phyloP scores from a whole-genome alignment of 352 stramenopile species.

The Phytophthora multivora region DNA sequence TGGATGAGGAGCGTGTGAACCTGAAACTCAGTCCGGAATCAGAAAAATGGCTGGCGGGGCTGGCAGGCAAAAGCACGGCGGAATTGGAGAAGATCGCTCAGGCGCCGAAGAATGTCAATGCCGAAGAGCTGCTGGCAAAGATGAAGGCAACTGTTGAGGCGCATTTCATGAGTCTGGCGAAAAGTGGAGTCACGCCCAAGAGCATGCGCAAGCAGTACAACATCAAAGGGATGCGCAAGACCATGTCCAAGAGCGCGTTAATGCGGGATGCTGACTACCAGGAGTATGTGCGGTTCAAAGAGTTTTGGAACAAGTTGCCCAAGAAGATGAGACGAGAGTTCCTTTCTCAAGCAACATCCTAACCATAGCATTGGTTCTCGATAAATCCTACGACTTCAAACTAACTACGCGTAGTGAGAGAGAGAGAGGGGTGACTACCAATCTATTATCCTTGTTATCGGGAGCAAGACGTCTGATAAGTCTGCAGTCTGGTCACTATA shows the following conservation, averaged over 20 bases:
- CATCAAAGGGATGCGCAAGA: not conserved
- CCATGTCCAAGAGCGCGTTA: not conserved
- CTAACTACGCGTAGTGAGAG: no score
- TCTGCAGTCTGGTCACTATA: not conserved
- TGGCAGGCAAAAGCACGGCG: not conserved
- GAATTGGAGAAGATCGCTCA: not conserved
- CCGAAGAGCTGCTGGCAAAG: not conserved
- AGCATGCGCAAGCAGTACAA: not conserved
- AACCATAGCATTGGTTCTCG: no score
- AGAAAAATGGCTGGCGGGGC: not conserved
- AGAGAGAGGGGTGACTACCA: no score
- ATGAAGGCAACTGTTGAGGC: not conserved
- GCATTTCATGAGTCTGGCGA: not conserved
- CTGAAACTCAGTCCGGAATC: not conserved
- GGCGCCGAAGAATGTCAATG: not conserved
- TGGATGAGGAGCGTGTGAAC: not conserved
- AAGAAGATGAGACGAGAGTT: not conserved
- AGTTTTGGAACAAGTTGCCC: not conserved
- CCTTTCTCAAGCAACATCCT: not conserved
- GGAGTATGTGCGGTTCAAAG: not conserved
- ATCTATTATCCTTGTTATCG: no score
- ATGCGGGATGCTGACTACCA: not conserved
- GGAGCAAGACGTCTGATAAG: no score
- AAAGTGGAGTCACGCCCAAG: not conserved
- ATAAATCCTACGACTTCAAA: no score